Conservation (phyloP, 495 filamentous ascomycete genomes). For the Barbatosphaeria neglecta region DNA sequence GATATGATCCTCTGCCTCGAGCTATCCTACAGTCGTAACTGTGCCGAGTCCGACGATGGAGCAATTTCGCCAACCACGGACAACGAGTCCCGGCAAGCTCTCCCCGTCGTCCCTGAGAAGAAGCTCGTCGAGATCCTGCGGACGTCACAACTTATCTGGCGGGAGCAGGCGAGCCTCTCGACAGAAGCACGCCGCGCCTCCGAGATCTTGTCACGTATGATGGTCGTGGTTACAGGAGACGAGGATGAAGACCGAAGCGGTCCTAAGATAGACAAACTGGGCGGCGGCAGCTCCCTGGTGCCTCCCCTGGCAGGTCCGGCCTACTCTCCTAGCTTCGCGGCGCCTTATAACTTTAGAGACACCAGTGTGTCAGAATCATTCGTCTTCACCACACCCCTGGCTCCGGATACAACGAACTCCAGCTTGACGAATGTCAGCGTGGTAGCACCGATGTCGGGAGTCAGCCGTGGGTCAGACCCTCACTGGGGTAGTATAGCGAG, state of each 20-base stretch:
- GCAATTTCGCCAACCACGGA: neutral
- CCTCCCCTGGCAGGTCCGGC: neutral
- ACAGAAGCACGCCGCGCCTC: constrained; percentile 14
- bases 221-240: constrained; percentile 11
- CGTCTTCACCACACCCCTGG: too few species aligned
- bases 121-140: constrained; percentile 13
- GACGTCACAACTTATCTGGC: constrained; percentile 15
- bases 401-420: too few species aligned
- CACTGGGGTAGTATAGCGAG: too few species aligned
- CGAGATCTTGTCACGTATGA: constrained; percentile 17
- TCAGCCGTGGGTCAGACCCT: too few species aligned
- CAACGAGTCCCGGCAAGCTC: neutral
- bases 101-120: constrained; percentile 9
- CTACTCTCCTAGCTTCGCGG: neutral
- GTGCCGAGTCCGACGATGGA: constrained; percentile 1
- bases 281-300: neutral
- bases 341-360: too few species aligned
- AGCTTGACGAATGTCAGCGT: too few species aligned
- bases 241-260: constrained; percentile 8
- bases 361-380: too few species aligned
- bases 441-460: too few species aligned
- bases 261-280: neutral
- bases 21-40: constrained; percentile 11
- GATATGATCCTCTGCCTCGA: constrained; percentile 29
- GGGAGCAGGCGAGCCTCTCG: constrained; percentile 5